phyloP scores from a whole-genome alignment of 306 rosid genomes.

The Pterocarpus macrocarpus region DNA sequence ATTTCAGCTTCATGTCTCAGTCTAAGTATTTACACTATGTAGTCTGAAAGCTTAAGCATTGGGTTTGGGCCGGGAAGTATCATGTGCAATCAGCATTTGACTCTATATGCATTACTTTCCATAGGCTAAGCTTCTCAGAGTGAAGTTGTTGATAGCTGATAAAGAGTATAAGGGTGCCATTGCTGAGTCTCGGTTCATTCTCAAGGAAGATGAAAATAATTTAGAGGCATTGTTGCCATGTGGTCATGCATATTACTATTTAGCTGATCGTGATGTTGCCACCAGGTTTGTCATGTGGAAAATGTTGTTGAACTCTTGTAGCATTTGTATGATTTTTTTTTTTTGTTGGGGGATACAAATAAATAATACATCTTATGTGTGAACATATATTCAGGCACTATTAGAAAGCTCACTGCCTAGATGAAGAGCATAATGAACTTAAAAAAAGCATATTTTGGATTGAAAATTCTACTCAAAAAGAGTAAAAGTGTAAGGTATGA shows the following conservation, averaged over 20 bases:
- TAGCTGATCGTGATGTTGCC: constrained; percentile 98
- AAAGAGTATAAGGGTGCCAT: constrained; percentile 86
- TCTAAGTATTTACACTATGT: constrained; percentile 10
- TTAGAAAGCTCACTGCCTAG: constrained; percentile 97
- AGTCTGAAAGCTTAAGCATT: constrained; percentile 34
- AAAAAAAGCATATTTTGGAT: constrained; percentile 94
- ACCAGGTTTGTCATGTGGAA: constrained; percentile 64
- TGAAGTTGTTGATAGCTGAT: constrained; percentile 75
- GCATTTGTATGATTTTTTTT: constrained; percentile 5
- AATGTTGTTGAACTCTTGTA: constrained; percentile 34
- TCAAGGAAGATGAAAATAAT: constrained; percentile 92
- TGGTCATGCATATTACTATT: constrained; percentile 94
- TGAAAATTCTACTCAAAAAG: constrained; percentile 93
- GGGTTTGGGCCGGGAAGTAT: constrained; percentile 27
- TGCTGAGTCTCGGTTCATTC: constrained; percentile 79
- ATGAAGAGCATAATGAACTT: constrained; percentile 92
- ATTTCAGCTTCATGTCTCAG: constrained; percentile 26
- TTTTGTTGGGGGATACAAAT: neutral
- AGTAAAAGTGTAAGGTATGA: constrained; percentile 76
- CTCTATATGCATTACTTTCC: constrained; percentile 44
- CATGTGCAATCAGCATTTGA: constrained; percentile 34
- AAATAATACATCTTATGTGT: constrained; percentile 15
- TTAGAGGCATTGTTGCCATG: constrained; percentile 86
- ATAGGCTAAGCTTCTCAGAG: constrained; percentile 90
- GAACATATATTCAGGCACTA: constrained; percentile 72